phyloP scores from a whole-genome alignment of 495 filamentous ascomycete species.

The Aspergillus campestris region DNA sequence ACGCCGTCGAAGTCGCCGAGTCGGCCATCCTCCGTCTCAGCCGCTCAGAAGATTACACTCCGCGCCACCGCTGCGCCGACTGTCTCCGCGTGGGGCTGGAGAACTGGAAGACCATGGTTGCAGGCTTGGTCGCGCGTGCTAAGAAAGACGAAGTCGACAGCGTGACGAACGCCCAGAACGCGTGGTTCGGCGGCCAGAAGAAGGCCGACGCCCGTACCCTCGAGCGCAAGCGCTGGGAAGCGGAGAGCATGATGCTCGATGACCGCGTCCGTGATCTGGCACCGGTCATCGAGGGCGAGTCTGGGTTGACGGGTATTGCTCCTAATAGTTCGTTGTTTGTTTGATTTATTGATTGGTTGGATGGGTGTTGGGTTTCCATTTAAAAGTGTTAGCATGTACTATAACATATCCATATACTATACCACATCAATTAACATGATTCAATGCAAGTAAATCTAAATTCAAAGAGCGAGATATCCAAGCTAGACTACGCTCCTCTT shows the following conservation, averaged over 20 bases:
- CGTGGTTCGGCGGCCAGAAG: conserved; percentile 43
- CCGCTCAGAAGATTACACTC: conserved; percentile 30
- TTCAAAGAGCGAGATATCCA: too few species aligned
- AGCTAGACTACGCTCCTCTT: too few species aligned
- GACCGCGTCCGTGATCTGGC: conserved; percentile 28
- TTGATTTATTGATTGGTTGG: conserved; percentile 16
- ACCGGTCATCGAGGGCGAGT: conserved; percentile 27
- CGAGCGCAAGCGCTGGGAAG: conserved; percentile 30
- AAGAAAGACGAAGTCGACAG: conserved; percentile 34
- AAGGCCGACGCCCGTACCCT: conserved; percentile 17
- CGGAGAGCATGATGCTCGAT: conserved; percentile 31
- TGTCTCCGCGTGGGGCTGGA: conserved; percentile 61
- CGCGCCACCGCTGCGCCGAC: conserved; percentile 54
- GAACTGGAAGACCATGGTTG: conserved; percentile 71
- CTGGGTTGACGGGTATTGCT: conserved; percentile 21
- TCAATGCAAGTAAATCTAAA: too few species aligned
- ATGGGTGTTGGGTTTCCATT: too few species aligned
- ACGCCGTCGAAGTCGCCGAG: conserved; percentile 65
- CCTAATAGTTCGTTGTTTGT: conserved; percentile 30
- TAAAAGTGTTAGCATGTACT: too few species aligned
- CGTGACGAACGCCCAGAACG: conserved; percentile 26
- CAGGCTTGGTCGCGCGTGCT: conserved; percentile 42
- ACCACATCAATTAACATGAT: too few species aligned
- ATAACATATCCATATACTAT: too few species aligned
- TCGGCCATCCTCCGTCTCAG: conserved; percentile 29